A percentile compares a stretch with the other conserved stretches of the same genome.
These are phyloP conservation scores for Zygoascus tannicola DNA, from an alignment of 805 yeast species.

Conservation along the genomic window DNA sequence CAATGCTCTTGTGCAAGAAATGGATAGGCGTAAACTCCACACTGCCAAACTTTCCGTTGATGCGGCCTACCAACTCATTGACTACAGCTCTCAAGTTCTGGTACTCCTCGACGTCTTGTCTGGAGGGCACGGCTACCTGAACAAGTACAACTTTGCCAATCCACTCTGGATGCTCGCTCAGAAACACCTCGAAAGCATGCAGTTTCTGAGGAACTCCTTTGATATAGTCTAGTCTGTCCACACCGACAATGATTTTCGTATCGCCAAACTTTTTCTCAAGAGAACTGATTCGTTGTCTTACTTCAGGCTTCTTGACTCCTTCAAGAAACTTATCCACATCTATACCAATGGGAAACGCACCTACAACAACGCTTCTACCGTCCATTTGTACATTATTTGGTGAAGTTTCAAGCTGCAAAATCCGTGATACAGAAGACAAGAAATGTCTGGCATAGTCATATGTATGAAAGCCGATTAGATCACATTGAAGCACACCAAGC, in stretches of 20 bases:
- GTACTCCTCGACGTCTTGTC: constrained; percentile 98
- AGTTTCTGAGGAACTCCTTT: constrained; percentile 97
- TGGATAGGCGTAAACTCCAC: constrained; percentile 97
- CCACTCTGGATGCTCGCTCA: constrained; percentile 94
- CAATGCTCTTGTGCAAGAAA: constrained; percentile 85
- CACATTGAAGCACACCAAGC: constrained; percentile 87
- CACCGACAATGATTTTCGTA: constrained; percentile 86
- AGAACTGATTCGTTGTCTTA: constrained; percentile 53
- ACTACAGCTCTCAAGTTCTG: constrained; percentile 89
- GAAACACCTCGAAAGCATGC: constrained; percentile 89
- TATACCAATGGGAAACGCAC: constrained; percentile 98
- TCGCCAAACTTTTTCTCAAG: constrained; percentile 61
- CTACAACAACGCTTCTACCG: constrained; percentile 71
- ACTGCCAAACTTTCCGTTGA: constrained; percentile 93
- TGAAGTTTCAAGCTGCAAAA: constrained; percentile 68
- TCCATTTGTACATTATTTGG: constrained; percentile 84
- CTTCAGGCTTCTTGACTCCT: constrained; percentile 58
- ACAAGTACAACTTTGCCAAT: constrained; percentile 92
- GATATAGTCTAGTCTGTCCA: constrained; percentile 91
- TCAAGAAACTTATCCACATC: constrained; percentile 85
- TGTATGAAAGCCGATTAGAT: constrained; percentile 96
- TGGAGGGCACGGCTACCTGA: constrained; percentile 94
- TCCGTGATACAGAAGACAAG: constrained; percentile 76
- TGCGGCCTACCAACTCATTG: constrained; percentile 91
- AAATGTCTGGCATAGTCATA: constrained; percentile 97